phyloP scores from a whole-genome alignment of 257 asterid genomes.

The Misopates orontium region DNA sequence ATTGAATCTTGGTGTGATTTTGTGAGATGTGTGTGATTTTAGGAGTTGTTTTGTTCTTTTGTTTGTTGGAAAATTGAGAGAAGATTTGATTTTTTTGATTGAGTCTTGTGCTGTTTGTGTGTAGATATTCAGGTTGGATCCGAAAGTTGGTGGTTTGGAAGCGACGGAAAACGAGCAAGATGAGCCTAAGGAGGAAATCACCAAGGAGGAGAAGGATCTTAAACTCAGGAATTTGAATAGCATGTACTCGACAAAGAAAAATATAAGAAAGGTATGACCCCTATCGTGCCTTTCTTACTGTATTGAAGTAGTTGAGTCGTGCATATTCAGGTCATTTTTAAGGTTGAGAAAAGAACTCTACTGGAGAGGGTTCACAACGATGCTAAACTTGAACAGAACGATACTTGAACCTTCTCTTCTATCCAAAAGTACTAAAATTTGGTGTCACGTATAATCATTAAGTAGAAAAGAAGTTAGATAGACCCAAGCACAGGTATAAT shows the following conservation, averaged over 20 bases:
- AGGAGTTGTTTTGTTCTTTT: no score
- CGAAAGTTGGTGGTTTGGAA: constrained; percentile 47
- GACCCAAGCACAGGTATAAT: background rate
- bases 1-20: background rate
- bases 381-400: no score
- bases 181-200: constrained; percentile 36
- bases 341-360: background rate
- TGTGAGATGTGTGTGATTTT: background rate
- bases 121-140: constrained; percentile 79
- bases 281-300: background rate
- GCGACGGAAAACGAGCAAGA: constrained; percentile 39
- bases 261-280: constrained; percentile 45
- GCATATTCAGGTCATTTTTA: background rate
- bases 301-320: background rate
- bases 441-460: no score
- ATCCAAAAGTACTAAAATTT: no score
- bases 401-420: no score
- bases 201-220: constrained; percentile 43
- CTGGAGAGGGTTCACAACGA: no score
- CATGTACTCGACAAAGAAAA: constrained; percentile 48
- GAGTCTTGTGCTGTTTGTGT: background rate
- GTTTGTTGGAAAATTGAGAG: background rate
- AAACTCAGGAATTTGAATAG: constrained; percentile 25
- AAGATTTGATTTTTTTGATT: background rate
- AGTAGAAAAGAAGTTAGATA: background rate